Base-by-base conservation (phyloP, 192 early-diverging fungal species). In the Blastocladiella britannica region DNA sequence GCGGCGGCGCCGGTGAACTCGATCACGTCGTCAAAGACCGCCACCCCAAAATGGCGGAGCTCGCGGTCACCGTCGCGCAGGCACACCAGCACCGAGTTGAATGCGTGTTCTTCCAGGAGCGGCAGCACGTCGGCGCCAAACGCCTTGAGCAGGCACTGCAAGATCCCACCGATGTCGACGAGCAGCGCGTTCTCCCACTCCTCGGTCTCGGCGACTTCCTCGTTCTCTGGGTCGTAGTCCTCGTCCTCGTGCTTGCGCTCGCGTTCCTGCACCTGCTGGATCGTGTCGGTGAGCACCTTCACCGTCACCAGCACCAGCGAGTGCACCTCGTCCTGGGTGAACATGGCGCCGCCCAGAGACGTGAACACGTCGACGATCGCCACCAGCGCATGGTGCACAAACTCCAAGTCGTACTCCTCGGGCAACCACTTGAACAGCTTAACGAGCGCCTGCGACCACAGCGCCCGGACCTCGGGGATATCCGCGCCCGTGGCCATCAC, bases 181-280 rank as follows among this genome's bases (percentile, higher is more conserved):
- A 98, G 60, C 56, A 89, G 75, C 61, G 81, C 79, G 63, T 88
- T 84, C 58, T 88, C 87, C 25, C 70, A 72, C 53, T 72, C 76
- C 52, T 95, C 93, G 61, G 84, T 85, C 54, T 76, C 67, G 53
- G 92, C 69, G 29, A 77, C 75, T 61, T 95, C 91, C 61, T 95
- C 95, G 60, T 92, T 89, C 62, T 93, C 91, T 18, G 80, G 85
- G 64, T 95, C 91, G 65, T 84, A 81, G 65, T 96, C 92, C 26
- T 74, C 75, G 52, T 78, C 82, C 23, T 75, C 74, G 1, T 85
- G 78, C 7, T 75, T 72, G 22, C 77, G 84, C 64, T 81, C 81
- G 55, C 91, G 82, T 53, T 81, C 76, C 67, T 81, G 70, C 61
- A 83, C 66, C 55, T 87, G 82, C 62, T 78, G 61, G 60, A 83